Evolutionary conservation across 2,329 filamentous ascomycete species (phyloP).

Genomic region (Fusarium sp.): DNA sequence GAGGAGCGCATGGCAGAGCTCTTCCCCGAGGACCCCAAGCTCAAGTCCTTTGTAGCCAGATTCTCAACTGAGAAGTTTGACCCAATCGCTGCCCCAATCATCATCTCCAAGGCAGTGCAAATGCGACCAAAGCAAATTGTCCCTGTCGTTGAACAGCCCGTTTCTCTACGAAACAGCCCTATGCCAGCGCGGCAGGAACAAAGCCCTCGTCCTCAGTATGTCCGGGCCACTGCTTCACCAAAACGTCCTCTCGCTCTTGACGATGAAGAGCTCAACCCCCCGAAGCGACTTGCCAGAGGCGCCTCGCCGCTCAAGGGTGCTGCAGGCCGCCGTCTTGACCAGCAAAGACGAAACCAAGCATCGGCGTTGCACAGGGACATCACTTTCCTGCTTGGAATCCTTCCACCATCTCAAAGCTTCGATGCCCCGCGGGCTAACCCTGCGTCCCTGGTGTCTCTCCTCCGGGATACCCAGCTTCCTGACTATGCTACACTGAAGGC

Average conservation of each 20-base stretch:
- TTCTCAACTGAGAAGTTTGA: slow-evolving; percentile 80
- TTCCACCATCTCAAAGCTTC: slow-evolving; percentile 79
- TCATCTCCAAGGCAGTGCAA: slow-evolving; percentile 84
- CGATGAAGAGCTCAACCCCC: slow-evolving; percentile 79
- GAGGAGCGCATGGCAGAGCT: slow-evolving; percentile 93
- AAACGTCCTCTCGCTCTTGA: slow-evolving; percentile 73
- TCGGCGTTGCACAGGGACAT: slow-evolving; percentile 79
- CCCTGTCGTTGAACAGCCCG: slow-evolving; percentile 64
- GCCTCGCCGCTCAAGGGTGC: slow-evolving; percentile 93
- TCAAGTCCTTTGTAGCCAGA: slow-evolving; percentile 79
- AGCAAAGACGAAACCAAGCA: slow-evolving; percentile 73
- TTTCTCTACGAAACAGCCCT: slow-evolving; percentile 60
- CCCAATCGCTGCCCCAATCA: slow-evolving; percentile 81
- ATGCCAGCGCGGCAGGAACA: slow-evolving; percentile 51
- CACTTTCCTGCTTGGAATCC: slow-evolving; percentile 74
- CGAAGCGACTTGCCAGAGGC: slow-evolving; percentile 88
- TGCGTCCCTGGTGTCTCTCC: slow-evolving; percentile 75
- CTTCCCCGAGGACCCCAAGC: slow-evolving; percentile 87
- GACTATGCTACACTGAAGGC: slow-evolving; percentile 67
- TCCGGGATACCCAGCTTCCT: slow-evolving; percentile 76
- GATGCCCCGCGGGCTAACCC: slow-evolving; percentile 76
- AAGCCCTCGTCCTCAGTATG: slow-evolving; percentile 61
- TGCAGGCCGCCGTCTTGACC: slow-evolving; percentile 84
- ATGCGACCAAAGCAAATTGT: slow-evolving; percentile 72
- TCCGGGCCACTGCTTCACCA: slow-evolving; percentile 63